phyloP scores from a whole-genome alignment of 2,329 filamentous ascomycete species.

The Clarireedia sp. region DNA sequence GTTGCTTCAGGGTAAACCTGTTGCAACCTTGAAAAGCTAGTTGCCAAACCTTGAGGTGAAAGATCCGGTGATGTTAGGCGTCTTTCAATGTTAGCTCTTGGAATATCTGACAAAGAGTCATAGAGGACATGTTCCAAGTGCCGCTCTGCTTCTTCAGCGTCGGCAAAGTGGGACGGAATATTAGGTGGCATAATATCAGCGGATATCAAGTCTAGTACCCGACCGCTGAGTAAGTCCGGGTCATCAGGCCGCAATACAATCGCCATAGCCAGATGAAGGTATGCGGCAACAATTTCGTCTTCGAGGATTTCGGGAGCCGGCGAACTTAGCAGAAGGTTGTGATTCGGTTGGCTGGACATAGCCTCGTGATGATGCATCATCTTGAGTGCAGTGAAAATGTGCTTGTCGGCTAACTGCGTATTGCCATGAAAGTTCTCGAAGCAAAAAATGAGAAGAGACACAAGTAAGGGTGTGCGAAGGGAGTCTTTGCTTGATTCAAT shows the following conservation, averaged over 20 bases:
- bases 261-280: conserved; percentile 17
- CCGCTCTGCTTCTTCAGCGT: conserved; percentile 4
- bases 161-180: neutral
- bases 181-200: neutral
- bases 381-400: conserved; percentile 14
- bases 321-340: neutral
- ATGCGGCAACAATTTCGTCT: conserved; percentile 16
- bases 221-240: conserved; percentile 2
- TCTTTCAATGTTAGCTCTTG: conserved; percentile 4
- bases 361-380: conserved; percentile 14
- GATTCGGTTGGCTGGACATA: conserved; percentile 1
- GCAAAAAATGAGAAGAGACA: conserved; percentile 19
- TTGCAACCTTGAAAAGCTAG: conserved; percentile 5
- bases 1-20: conserved; percentile 6
- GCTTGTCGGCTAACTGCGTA: conserved; percentile 11
- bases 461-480: conserved; percentile 17
- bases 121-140: conserved; percentile 7
- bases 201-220: conserved; percentile 13
- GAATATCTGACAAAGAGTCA: conserved; percentile 5
- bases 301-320: conserved; percentile 13
- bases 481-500: conserved; percentile 10
- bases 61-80: conserved; percentile 7
- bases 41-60: conserved; percentile 9
- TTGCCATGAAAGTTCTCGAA: conserved; percentile 21
- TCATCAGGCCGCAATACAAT: conserved; percentile 7